phyloP scores from a whole-genome alignment of 2,329 filamentous ascomycete genomes.

The Beauveria brongniartii region DNA sequence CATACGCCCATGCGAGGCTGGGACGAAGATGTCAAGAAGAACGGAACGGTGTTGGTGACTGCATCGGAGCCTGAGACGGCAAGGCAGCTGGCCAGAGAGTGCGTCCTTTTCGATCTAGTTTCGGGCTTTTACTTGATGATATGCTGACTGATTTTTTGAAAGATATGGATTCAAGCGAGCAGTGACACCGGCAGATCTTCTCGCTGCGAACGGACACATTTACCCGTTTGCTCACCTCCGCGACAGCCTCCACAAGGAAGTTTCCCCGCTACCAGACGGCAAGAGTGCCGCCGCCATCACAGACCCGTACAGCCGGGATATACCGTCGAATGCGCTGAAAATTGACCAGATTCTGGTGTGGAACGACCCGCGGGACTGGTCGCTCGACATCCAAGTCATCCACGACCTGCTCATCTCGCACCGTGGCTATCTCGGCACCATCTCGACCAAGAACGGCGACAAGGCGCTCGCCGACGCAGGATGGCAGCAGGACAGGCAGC shows the following conservation, averaged over 20 bases:
- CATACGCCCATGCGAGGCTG: constrained; percentile 78
- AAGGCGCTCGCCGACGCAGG: constrained; percentile 57
- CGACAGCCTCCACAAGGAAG: constrained; percentile 22
- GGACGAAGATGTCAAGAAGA: constrained; percentile 26
- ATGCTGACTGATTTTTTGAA: not conserved
- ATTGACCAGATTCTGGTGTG: constrained; percentile 90
- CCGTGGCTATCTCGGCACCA: constrained; percentile 71
- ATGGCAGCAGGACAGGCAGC: constrained; percentile 78
- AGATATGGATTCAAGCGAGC: constrained; percentile 71
- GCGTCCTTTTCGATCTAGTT: constrained; percentile 12
- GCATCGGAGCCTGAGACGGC: constrained; percentile 62
- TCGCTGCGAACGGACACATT: constrained; percentile 62
- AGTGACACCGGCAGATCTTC: constrained; percentile 77
- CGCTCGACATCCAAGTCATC: constrained; percentile 77
- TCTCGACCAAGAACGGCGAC: constrained; percentile 64
- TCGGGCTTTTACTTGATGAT: not conserved
- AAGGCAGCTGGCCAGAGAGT: constrained; percentile 64
- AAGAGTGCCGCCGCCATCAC: constrained; percentile 23
- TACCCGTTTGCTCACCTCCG: constrained; percentile 65
- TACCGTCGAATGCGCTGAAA: constrained; percentile 46
- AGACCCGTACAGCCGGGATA: constrained; percentile 27
- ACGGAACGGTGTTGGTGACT: constrained; percentile 59
- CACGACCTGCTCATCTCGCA: constrained; percentile 74
- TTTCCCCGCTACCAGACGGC: constrained; percentile 24
- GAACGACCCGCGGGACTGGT: constrained; percentile 96